Evolutionary conservation across 202 grass and related monocot genomes (phyloP).

Genomic region (Setaria viridis): DNA sequence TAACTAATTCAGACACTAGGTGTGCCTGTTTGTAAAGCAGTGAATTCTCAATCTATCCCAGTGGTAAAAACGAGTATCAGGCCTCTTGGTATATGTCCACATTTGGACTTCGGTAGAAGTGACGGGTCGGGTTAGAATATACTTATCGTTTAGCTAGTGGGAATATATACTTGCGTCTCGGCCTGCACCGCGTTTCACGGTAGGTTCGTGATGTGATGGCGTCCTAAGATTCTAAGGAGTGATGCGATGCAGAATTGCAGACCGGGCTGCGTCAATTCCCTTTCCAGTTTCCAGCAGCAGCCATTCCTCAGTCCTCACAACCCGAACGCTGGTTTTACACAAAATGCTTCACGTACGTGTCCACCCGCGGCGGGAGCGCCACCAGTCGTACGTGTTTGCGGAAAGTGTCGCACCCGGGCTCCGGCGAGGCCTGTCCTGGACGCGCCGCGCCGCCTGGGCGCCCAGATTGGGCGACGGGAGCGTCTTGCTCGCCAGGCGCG

Average conservation of each 20-base stretch:
- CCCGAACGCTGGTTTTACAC: background rate
- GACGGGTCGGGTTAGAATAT: slow-evolving; percentile 40
- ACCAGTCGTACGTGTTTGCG: too few species aligned
- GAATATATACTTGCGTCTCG: slow-evolving; percentile 51
- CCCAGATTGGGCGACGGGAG: too few species aligned
- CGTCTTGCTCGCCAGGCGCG: too few species aligned
- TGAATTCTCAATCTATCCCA: too few species aligned
- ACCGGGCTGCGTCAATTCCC: background rate
- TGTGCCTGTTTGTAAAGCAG: background rate
- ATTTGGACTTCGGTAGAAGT: background rate
- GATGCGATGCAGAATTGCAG: background rate
- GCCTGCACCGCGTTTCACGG: background rate
- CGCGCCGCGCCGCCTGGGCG: too few species aligned
- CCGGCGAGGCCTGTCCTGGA: too few species aligned
- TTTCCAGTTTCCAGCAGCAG: background rate
- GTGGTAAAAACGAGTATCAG: background rate
- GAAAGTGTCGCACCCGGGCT: too few species aligned
- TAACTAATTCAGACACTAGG: background rate
- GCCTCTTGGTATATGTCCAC: background rate
- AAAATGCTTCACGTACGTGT: background rate
- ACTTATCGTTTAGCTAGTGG: slow-evolving; percentile 41
- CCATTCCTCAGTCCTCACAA: slow-evolving; percentile 31
- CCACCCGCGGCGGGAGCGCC: too few species aligned
- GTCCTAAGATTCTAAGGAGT: background rate
- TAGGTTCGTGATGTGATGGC: slow-evolving; percentile 15